Percentiles rank a stretch among this genome's conserved stretches.
phyloP scores from a whole-genome alignment of 805 yeast genomes.

The Lachancea mirantina region DNA sequence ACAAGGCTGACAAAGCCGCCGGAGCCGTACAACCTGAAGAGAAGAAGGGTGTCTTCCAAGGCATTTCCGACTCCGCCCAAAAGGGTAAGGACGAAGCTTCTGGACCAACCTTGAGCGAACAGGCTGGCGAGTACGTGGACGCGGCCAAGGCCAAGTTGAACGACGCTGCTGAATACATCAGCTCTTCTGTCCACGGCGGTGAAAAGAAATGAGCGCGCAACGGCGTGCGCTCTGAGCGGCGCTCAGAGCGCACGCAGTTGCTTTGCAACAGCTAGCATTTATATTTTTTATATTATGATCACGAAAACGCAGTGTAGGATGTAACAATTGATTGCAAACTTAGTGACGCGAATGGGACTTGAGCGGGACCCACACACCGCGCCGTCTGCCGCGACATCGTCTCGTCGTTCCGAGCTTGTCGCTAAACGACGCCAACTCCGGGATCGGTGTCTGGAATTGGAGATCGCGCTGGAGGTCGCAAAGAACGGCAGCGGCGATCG shows the following conservation, averaged over 20 bases:
- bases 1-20: constrained; percentile 58
- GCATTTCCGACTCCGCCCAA: constrained; percentile 53
- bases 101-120: constrained; percentile 41
- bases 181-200: constrained; percentile 50
- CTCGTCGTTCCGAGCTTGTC: too few relatives aligned
- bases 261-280: neutral
- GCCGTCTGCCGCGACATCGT: too few relatives aligned
- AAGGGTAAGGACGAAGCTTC: constrained; percentile 47
- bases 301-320: too few relatives aligned
- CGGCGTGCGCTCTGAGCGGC: too few relatives aligned
- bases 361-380: too few relatives aligned
- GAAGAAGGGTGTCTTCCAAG: constrained; percentile 64
- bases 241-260: neutral
- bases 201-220: constrained; percentile 18
- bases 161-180: constrained; percentile 40
- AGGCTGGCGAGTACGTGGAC: constrained; percentile 53
- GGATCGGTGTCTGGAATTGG: too few relatives aligned
- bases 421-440: too few relatives aligned
- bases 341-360: too few relatives aligned
- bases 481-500: too few relatives aligned
- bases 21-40: constrained; percentile 53
- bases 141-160: constrained; percentile 46
- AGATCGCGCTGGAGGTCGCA: too few relatives aligned
- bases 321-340: too few relatives aligned
- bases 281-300: too few relatives aligned